Evolutionary conservation across 257 asterid genomes (phyloP), one percentile per base, ranked within the genome.

Genomic region (Solanum chmielewskii): DNA sequence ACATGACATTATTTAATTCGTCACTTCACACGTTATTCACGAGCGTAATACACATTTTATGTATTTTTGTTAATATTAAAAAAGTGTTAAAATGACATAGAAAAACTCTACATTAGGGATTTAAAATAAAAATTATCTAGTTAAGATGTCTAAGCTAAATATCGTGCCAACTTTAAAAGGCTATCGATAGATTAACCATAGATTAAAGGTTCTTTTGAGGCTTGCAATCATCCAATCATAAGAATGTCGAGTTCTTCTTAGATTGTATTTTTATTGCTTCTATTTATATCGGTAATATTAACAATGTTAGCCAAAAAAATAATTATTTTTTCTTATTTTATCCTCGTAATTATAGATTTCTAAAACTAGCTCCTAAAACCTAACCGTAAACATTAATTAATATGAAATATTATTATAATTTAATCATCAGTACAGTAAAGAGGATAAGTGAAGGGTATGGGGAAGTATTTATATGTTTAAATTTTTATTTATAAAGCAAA

Each of bases 51-150:
- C 35, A 33, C 0, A 33, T 3, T 4, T 33, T 33, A 33, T 33
- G 35, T 33, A 33, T 4, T 4, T 33, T 4, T 33, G 5, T 33
- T 33, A 3, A 33, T 33, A 33, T 33, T 33, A 33, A 33, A 33
- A 33, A 33, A 33, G 5, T 33, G 5, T 33, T 33, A 33, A 33
- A 33, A 33, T 33, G 5, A 33, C 5, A 33, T 3, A 33, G 1
- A 3, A 4, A 33, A 3, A 3, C 1, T 4, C 1, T 33, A 33
- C 5, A 33, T 33, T 4, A 33, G 5, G 0, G 1, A 0, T 33
- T 0, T 33, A 33, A 33, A 33, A 33, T 33, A 5, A 33, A 33
- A 0, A 33, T 33, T 33, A 4, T 33, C 1, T 33, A 33, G 5
- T 33, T 33, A 33, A 33, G 1, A 33, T 33, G 5, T 33, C 5